Evolutionary conservation across 2,329 filamentous ascomycete genomes (phyloP), one percentile per base, ranked within the genome.

Genomic region (Alternaria triticimaculans): DNA sequence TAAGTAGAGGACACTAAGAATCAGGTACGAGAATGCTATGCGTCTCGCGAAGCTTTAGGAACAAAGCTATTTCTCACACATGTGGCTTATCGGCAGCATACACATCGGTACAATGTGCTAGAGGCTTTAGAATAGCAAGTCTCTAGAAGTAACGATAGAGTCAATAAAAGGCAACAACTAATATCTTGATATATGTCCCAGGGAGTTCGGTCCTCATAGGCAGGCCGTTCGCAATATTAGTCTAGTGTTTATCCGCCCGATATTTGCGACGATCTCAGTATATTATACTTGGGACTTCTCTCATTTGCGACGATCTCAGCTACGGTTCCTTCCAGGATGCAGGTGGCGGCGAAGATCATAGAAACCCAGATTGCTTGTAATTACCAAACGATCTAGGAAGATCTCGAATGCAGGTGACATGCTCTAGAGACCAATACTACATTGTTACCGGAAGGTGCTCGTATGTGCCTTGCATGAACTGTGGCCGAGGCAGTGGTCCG

Each of bases 401-500:
- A 37, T 51, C 28, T 51, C 49, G 20, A 1, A 23, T n/a, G 28
- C 18, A 15, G 20, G 11, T 33, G 49, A 51, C 26, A 51, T 33
- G 49, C 28, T 51, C 49, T 51, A 33, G 12, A 37, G 12, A 37
- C 28, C 7, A 11, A 48, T 43, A 58, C 44, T 50, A 50, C 14
- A 9, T 58, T 50, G 20, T 26, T 37, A 44, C 21, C 46, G 46
- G 56, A 58, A 53, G 56, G 56, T 58, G 56, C 33, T 53, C 14
- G 46, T 58, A 44, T 50, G 33, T 58, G 48, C 48, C 33, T 58
- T 58, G 56, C 37, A 53, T 45, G 48, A 53, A 41, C 21, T 33
- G 20, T 58, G 28, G 55, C 55, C 55, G 46, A 58, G 55, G 37
- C 53, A 20, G 33, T 33, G 37, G 23, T 59, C 48, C 21, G 48